phyloP scores from a whole-genome alignment of 1,139 yeast species.

The Diutina catenulata region DNA sequence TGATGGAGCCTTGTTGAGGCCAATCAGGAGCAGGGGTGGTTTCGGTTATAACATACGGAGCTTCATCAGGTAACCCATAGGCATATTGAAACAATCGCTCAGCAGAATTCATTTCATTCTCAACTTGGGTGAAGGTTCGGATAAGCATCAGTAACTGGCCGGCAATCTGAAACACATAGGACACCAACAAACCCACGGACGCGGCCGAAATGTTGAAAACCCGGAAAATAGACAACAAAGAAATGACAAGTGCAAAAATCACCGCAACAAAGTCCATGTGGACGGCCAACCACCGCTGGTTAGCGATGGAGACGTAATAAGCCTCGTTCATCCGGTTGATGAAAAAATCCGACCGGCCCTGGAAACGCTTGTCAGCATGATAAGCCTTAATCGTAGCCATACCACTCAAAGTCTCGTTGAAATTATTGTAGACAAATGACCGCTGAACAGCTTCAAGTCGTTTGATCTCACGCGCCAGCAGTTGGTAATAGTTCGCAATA shows the following conservation, averaged over 20 bases:
- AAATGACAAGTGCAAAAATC: constrained; percentile 8
- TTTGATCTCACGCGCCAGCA: constrained; percentile 36
- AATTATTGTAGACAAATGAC: constrained; percentile 33
- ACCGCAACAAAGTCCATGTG: constrained; percentile 34
- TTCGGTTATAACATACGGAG: constrained; percentile 4
- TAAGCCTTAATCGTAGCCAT: constrained; percentile 32
- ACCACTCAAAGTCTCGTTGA: constrained; percentile 34
- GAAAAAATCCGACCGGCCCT: constrained; percentile 32
- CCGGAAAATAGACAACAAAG: constrained; percentile 10
- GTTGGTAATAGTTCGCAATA: constrained; percentile 46
- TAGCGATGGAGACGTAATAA: constrained; percentile 50
- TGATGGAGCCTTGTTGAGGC: constrained; percentile 12
- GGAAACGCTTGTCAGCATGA: constrained; percentile 32
- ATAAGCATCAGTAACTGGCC: constrained; percentile 10
- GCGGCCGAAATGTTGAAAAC: constrained; percentile 11
- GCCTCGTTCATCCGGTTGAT: constrained; percentile 65
- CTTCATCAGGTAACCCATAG: constrained; percentile 11
- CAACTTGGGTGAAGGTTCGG: constrained; percentile 11
- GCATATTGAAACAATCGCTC: constrained; percentile 12
- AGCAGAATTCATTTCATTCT: constrained; percentile 11
- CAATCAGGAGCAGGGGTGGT: constrained; percentile 8
- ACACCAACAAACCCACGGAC: constrained; percentile 11
- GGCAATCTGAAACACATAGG: constrained; percentile 11
- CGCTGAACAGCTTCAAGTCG: constrained; percentile 34
- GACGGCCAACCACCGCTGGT: constrained; percentile 71